Conservation (phyloP, 495 filamentous ascomycete species). For the Parmelia sp. region DNA sequence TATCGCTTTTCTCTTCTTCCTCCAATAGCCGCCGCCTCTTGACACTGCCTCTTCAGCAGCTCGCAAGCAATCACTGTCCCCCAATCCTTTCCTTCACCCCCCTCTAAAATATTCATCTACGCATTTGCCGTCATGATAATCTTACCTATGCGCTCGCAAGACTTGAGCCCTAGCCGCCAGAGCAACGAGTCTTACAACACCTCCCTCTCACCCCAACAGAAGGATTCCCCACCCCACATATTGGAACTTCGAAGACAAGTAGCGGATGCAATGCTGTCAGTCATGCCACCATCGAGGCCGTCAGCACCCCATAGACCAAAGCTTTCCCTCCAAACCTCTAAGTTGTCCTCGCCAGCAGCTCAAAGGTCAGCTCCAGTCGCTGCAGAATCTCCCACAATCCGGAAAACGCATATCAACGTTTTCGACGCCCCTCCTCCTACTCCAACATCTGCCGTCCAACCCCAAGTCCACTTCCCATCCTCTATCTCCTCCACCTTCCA, state of each 20-base stretch:
- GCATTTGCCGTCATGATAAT: conserved; percentile 26
- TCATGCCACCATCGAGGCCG: conserved; percentile 31
- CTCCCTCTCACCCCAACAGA: conserved; percentile 12
- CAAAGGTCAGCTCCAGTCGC: conserved; percentile 46
- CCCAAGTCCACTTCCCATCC: conserved; percentile 28
- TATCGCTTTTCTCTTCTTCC: background rate
- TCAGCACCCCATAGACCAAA: conserved; percentile 58
- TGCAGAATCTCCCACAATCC: conserved; percentile 65
- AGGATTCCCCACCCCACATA: conserved; percentile 27
- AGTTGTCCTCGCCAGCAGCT: conserved; percentile 47
- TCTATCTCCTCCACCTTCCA: conserved; percentile 29
- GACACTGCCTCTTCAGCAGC: conserved; percentile 12
- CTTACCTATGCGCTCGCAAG: conserved; percentile 26
- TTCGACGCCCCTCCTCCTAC: conserved; percentile 63
- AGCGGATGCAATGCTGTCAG: conserved; percentile 24
- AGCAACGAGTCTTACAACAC: conserved; percentile 9
- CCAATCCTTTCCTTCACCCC: background rate
- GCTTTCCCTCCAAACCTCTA: conserved; percentile 70
- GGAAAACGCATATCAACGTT: conserved; percentile 77
- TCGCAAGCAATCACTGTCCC: background rate
- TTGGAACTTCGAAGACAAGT: conserved; percentile 18
- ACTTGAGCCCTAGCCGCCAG: conserved; percentile 21
- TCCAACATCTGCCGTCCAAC: conserved; percentile 40
- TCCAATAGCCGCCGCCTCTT: conserved; percentile 8
- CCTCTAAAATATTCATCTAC: background rate